Evolutionary conservation across 1,139 yeast genomes (phyloP), one percentile per base, ranked within the genome.

Genomic region (Scheffersomyces quercinus): DNA sequence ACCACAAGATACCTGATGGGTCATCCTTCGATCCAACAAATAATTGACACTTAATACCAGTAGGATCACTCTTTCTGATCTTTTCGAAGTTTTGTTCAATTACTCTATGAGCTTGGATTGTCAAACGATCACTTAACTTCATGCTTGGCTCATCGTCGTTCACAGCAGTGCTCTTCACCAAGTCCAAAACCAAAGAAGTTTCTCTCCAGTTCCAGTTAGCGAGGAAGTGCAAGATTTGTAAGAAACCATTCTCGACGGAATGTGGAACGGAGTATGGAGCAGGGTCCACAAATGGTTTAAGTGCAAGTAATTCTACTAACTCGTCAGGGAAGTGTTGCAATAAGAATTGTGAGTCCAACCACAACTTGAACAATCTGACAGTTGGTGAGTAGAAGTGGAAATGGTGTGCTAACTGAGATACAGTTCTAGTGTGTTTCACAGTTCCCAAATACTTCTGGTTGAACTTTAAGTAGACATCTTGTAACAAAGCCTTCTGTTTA

Each of bases 121-220:
- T 77, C 55, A 89, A 70, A 47, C 76, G 80, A 50, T 87, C 93
- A 30, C 87, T 83, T 32, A 82, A 64, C 48, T 68, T 66, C 35
- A 50, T 49, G 30, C 65, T 41, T 67, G 70, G 59, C 40, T 66
- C 70, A 0, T 64, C 64, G 35, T 53, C 58, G 20, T 40, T 45
- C 36, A 50, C 55, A 12, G 56, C 58, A 26, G 75, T 75, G 43
- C 74, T 73, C 45, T 81, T 83, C 13, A 79, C 75, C 52, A 88
- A 70, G 58, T 91, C 97, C 51, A 93, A 68, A 44, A 91, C 78
- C 50, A 93, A 67, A 1, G 96, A 86, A 39, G 85, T 90, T 51
- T 87, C 95, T 55, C 81, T 84, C 99, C 99, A 93, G 62, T 93
- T 91, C 99, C 99, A 95, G 35, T 68, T 68, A 12, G 96, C 78